Base-by-base conservation (phyloP, 1,139 yeast genomes). In the Nematodospora anomalae region DNA sequence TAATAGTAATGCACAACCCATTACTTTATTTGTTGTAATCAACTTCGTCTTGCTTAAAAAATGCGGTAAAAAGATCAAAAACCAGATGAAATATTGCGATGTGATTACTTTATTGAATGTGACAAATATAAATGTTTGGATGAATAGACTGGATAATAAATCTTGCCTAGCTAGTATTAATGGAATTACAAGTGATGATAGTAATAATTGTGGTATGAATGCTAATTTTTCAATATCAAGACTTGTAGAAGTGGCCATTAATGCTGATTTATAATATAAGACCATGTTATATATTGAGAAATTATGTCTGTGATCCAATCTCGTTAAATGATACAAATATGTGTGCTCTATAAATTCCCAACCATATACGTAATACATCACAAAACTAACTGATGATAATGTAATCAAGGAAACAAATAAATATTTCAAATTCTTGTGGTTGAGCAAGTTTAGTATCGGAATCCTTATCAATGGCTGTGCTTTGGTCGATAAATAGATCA, bases 71-170 rank as follows among this genome's bases (percentile, higher is more conserved):
- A 89, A 77, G 11, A 89, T 87, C 53, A 92, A 65, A 57, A 83
- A 89, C 97, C 98, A 92, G 49, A 90, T 79, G 58, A 92, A 92
- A 59, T 92, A 92, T 53, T 83, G 94, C 1, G 96, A 87, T 0
- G 98, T 92, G 52, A 95, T 85, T 24, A 92, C 97, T 61, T 92
- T 92, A 66, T 92, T 92, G 64, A 83, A 88, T 2, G 94, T 73
- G 24, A 90, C 96, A 64, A 92, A 92, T 20, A 88, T 76, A 58
- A 88, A 83, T 1, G 98, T 92, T 60, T 90, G 97, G n/a, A 89
- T 57, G 53, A 90, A 87, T 45, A 88, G 59, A 14, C 89, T 76
- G 28, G 83, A 73, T n/a, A 79, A 58, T 20, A 84, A 53, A 41
- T 80, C 78, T 12, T 55, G 56, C 29, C 68, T 62, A 2, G 84